Percentiles rank a stretch among this genome's conserved stretches.
Evolutionary conservation across 2,329 filamentous ascomycete genomes (phyloP).

Genomic region (Colletotrichum sp.): DNA sequence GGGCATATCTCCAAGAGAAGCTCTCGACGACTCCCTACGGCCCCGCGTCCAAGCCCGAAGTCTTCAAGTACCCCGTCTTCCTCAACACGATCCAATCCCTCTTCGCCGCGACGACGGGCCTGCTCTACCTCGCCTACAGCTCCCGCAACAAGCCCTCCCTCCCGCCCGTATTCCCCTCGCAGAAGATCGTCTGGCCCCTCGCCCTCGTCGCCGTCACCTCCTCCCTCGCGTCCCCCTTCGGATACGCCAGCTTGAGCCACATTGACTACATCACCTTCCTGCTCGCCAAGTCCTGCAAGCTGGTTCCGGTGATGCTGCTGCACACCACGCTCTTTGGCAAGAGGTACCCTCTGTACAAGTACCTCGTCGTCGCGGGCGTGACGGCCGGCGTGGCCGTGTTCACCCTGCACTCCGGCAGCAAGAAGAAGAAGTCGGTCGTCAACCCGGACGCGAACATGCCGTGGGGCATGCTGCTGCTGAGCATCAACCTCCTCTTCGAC

Average conservation of each 20-base stretch:
- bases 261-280: conserved; percentile 99
- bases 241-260: conserved; percentile 89
- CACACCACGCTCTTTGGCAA: conserved; percentile 91
- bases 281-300: conserved; percentile 96
- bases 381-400: conserved; percentile 94
- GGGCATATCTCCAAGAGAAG: conserved; percentile 96
- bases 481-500: conserved; percentile 92
- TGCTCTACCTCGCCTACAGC: conserved; percentile 76
- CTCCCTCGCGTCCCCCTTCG: conserved; percentile 92
- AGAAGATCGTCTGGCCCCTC: conserved; percentile 77
- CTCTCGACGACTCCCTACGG: conserved; percentile 93
- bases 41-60: conserved; percentile 65
- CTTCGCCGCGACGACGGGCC: conserved; percentile 84
- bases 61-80: conserved; percentile 93
- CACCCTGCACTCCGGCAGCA: conserved; percentile 79
- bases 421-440: conserved; percentile 47
- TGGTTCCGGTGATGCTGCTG: conserved; percentile 97
- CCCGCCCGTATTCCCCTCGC: conserved; percentile 77
- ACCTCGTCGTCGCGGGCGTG: conserved; percentile 88
- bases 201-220: conserved; percentile 83
- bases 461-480: conserved; percentile 84
- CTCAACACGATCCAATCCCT: conserved; percentile 95
- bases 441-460: conserved; percentile 63
- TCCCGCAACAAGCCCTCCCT: conserved; percentile 56
- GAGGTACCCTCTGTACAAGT: conserved; percentile 94